Evolutionary conservation across 2,329 filamentous ascomycete species (phyloP).

Genomic region (Zymoseptoria ardabiliae): DNA sequence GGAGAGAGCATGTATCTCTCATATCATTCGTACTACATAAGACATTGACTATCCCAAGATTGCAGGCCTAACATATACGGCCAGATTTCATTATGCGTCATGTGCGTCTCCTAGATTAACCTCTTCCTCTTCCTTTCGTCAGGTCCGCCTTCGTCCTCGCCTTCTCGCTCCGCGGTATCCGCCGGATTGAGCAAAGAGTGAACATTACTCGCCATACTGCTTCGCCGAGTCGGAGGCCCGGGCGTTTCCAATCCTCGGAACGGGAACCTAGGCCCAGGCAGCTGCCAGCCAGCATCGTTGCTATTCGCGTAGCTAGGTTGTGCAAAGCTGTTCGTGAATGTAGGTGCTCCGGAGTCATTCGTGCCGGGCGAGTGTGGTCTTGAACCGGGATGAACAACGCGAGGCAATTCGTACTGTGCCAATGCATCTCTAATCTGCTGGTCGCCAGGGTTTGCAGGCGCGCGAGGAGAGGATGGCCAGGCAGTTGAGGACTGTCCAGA

Average conservation of each 20-base stretch:
- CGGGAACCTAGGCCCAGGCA: constrained; percentile 44
- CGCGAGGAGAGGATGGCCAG: constrained; percentile 60
- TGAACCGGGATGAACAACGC: constrained; percentile 36
- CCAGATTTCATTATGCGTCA: neutral
- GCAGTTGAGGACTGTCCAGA: constrained; percentile 55
- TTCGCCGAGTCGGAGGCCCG: constrained; percentile 57
- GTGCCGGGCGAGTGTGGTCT: constrained; percentile 39
- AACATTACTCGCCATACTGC: constrained; percentile 65
- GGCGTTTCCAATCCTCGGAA: constrained; percentile 45
- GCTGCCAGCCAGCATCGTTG: constrained; percentile 50
- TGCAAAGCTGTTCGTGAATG: constrained; percentile 42
- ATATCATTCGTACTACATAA: neutral
- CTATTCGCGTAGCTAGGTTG: constrained; percentile 44
- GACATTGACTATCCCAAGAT: neutral
- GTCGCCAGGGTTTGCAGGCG: constrained; percentile 44
- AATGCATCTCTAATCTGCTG: constrained; percentile 57
- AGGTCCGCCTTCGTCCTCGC: constrained; percentile 52
- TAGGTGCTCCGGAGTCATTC: constrained; percentile 33
- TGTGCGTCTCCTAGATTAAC: constrained; percentile 22
- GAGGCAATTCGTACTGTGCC: constrained; percentile 57
- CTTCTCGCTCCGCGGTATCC: constrained; percentile 58
- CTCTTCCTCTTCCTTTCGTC: constrained; percentile 58
- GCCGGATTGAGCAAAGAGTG: constrained; percentile 61
- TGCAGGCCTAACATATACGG: neutral
- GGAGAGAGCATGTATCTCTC: neutral